Evolutionary conservation across 495 filamentous ascomycete genomes (phyloP), one percentile per base, ranked within the genome.

Genomic region (Penicillium samsonianum): DNA sequence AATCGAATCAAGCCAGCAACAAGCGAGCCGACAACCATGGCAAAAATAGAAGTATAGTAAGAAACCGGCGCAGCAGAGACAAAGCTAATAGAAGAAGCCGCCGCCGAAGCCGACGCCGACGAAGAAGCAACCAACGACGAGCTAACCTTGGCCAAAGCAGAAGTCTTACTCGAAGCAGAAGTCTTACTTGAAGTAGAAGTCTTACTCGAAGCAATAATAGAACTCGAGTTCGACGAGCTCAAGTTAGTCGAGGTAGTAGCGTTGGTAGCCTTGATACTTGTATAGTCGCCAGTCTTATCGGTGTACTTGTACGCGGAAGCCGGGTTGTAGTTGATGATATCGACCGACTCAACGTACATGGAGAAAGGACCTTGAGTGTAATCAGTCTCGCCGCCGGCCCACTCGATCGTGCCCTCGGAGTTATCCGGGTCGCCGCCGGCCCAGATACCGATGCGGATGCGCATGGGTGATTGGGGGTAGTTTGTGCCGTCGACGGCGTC

Each of bases 381-480:
- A 70, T 91, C 83, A 10, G 88, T 90, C 55, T 77, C 67, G 50
- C 91, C 91, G 41, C 90, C 90, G 55, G 91, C 90, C 91, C 91
- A 96, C 45, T 88, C 73, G 50, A 83, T 77, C 19, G 76, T 83
- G 50, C 81, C 79, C 46, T 83, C 72, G 1, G 82, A 62, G 63
- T 93, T 92, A 58, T 71, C 73, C 0, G 85, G 70, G 65, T 95
- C 92, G 61, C 93, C 93, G 58, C 88, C 93, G 41, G 86, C 82
- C 94, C 94, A 97, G 50, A 87, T 80, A 49, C 94, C 94, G 53
- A 96, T 81, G 66, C 90, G 90, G 67, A 96, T 73, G 55, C 88
- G 84, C 85, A 91, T 91, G 4, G 93, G 94, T 0, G 90, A 92
- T 76, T 98, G 94, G 7, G 94, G 94, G 73, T 87, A 98, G 71